Percentiles rank a stretch among this genome's conserved stretches.
These are phyloP conservation scores for Croton laevigatus DNA, from an alignment of 441 rosid genomes.

Conservation along the genomic window DNA sequence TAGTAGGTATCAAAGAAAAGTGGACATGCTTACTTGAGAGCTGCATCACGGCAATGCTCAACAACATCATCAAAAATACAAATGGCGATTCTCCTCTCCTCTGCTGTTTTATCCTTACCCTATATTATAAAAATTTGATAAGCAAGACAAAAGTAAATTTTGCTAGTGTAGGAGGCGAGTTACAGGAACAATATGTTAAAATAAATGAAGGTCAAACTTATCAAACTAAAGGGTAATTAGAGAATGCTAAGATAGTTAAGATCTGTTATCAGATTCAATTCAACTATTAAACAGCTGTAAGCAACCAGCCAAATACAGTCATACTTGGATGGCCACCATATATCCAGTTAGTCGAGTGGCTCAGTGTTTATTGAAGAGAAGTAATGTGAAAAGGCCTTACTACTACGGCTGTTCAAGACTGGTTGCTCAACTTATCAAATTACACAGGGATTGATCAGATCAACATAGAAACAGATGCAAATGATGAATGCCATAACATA, in stretches of 20 bases:
- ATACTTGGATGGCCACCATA: not conserved
- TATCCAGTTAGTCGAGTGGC: not conserved
- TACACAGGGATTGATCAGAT: no score
- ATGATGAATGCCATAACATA: no score
- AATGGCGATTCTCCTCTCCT: conserved; percentile 98
- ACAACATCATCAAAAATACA: conserved; percentile 99
- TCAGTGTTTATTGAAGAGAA: conserved; percentile 5
- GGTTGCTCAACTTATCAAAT: no score
- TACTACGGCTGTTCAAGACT: no score
- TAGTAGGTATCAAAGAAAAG: not conserved
- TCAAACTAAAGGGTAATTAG: not conserved
- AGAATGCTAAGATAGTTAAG: not conserved
- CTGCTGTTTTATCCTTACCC: conserved; percentile 99
- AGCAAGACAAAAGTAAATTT: not conserved
- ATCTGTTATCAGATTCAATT: not conserved
- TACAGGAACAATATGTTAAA: not conserved
- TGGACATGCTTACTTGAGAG: conserved; percentile 64
- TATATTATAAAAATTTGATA: conserved; percentile 17
- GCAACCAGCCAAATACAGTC: not conserved
- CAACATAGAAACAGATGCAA: no score
- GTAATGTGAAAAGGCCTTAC: not conserved
- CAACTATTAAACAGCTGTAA: not conserved
- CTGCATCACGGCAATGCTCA: conserved; percentile 92
- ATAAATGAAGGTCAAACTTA: not conserved
- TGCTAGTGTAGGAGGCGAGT: not conserved